Base-by-base conservation (phyloP, 2,329 filamentous ascomycete genomes). In the Lachnellula suecica region DNA sequence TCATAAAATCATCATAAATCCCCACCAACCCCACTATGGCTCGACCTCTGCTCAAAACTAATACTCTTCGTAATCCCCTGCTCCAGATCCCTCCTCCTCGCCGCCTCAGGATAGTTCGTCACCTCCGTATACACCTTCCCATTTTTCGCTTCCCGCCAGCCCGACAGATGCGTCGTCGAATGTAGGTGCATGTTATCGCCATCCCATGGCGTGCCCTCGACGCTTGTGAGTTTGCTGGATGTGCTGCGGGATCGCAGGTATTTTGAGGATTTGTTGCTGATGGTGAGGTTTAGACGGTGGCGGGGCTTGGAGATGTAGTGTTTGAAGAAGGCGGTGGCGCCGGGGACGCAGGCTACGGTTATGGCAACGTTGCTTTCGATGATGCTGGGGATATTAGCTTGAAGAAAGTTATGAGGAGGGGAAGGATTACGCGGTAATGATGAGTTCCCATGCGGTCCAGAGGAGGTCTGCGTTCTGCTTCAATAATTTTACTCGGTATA, bases 291-390 rank as follows among this genome's bases (percentile, higher is more conserved):
- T 15, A 44, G 22, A 8, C 44, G 35, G 37, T 6, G 10, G 19
- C 20, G 37, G 4, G 35, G 19, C 17, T 34, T 44, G 6, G 27
- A 37, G 35, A 48, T 23, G 23, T 43, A 52, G 8, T 24, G 31
- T 38, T 48, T 52, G 37, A 47, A 25, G 38, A 52, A 52, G 13
- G 37, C 38, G n/a, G 34, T 35, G n/a, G 44, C 24, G 11, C 50
- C 50, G 4, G 50, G 50, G 27, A 52, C 50, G 38, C 50, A 48
- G 37, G 50, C 50, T 17, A 52, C 44, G 11, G 45, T 52, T 23
- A 52, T 52, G 3, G 50, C 50, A 10, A 52, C 50, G 29, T 52
- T 44, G 38, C 41, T 52, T 41, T 52, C 50, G 13, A 47, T 31
- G 10, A 52, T 24, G n/a, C 49, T 51, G 24, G 6, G 37, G 13